Evolutionary conservation across 2,329 filamentous ascomycete species (phyloP), one percentile per base, ranked within the genome.

Genomic region (Trichoderma cornu-damae): DNA sequence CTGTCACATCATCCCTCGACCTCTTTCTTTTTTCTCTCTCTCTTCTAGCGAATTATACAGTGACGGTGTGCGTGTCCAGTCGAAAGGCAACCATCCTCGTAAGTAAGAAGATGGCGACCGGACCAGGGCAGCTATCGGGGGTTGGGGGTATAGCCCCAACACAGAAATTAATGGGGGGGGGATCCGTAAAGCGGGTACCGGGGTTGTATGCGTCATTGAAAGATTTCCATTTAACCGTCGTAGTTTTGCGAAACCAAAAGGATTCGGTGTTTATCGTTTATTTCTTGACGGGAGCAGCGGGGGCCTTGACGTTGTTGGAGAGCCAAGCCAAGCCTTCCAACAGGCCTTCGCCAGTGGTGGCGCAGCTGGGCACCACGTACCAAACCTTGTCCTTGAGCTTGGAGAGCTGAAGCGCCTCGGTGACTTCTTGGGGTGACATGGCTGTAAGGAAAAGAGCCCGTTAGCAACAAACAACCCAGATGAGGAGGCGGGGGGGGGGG

Each of bases 311-410:
- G 69, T 91, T 92, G 75, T 90, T 90, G 63, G 87, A 90, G 63
- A 93, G 79, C 89, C 89, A 92, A 55, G 85, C 87, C 70, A 94
- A 76, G 64, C 89, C 89, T 74, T 93, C 89, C 64, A 90, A 81
- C 59, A 94, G 79, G 67, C 89, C 89, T 69, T 91, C 89, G 59
- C 89, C 89, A 16, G 87, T 88, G 28, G 87, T 92, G 54, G 89
- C 89, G 69, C 88, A 90, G 73, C 87, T 90, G 51, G 89, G 89
- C 67, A 89, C 87, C 61, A 93, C 89, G 71, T 88, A 90, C 88
- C 88, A 93, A 70, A 90, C 81, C 78, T 88, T 89, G 70, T 92
- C 88, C 75, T 88, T 91, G 65, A 93, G 79, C 70, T 88, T 87
- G 65, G 79, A 83, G 62, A 93, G 82, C 72, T 91, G 81, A 48